Percentiles rank a stretch among this genome's conserved stretches.
Evolutionary conservation across 257 asterid genomes (phyloP).

Genomic region (Nicotiana tomentosiformis): DNA sequence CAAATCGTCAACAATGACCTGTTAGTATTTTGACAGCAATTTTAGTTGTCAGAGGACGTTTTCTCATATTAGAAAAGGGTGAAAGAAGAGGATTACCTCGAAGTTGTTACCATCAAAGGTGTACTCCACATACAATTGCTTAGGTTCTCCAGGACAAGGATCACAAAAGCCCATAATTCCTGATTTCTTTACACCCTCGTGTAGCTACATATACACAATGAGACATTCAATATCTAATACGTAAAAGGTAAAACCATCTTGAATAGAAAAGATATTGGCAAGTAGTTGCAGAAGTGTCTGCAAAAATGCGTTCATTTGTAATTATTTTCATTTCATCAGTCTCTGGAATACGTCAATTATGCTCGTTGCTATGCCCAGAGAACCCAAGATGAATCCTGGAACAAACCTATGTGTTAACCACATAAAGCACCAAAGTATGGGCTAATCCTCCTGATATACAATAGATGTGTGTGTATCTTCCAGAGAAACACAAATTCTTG

Average conservation of each 20-base stretch:
- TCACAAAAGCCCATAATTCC: slow-evolving; percentile 99
- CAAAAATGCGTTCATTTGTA: neutral
- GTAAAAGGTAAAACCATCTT: neutral
- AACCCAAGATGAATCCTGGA: neutral
- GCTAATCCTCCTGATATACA: neutral
- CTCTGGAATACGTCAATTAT: neutral
- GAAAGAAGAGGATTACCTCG: slow-evolving; percentile 46
- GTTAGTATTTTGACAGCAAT: slow-evolving; percentile 16
- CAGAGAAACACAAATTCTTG: neutral
- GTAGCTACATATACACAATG: slow-evolving; percentile 51
- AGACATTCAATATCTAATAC: neutral
- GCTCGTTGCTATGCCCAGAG: neutral
- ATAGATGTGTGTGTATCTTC: neutral
- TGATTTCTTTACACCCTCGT: slow-evolving; percentile 81
- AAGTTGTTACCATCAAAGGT: slow-evolving; percentile 38
- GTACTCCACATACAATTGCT: slow-evolving; percentile 68
- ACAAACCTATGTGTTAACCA: neutral
- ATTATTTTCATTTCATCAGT: neutral
- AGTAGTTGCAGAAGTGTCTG: neutral
- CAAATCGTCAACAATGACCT: slow-evolving; percentile 75
- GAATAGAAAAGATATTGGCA: neutral
- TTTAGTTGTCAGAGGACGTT: slow-evolving; percentile 3
- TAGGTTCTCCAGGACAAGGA: slow-evolving; percentile 91
- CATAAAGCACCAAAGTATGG: neutral
- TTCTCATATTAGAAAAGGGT: neutral